Conservation (phyloP, 1,139 yeast species). For the Yamadazyma oceani region DNA sequence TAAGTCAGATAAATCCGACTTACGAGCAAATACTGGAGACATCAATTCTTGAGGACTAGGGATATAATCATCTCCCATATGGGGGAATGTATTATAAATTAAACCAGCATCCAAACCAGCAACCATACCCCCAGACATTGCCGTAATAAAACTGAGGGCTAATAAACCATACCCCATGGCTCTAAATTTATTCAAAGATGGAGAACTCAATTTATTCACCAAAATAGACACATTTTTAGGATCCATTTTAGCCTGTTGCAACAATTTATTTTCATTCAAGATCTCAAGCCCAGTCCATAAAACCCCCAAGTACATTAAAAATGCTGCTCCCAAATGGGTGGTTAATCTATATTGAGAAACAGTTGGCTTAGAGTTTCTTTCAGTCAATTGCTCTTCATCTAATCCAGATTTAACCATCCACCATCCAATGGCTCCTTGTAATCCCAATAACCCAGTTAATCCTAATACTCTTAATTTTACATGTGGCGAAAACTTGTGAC, state of each 20-base stretch:
- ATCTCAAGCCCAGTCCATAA: conserved; percentile 87
- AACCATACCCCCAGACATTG: conserved; percentile 96
- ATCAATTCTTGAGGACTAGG: conserved; percentile 77
- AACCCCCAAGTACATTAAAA: conserved; percentile 83
- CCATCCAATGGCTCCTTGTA: conserved; percentile 98
- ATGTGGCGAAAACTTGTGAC: conserved; percentile 65
- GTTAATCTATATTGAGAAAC: conserved; percentile 95
- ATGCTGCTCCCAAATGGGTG: conserved; percentile 93
- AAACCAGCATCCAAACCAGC: conserved; percentile 98
- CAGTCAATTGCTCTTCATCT: conserved; percentile 75
- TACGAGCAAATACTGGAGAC: conserved; percentile 71
- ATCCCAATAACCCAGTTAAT: conserved; percentile 74
- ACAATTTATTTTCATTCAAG: conserved; percentile 70
- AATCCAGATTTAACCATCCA: conserved; percentile 99
- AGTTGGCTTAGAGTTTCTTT: conserved; percentile 86
- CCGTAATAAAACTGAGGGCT: conserved; percentile 76
- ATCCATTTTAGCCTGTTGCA: conserved; percentile 37
- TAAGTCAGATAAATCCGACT: conserved; percentile 66
- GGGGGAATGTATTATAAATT: conserved; percentile 94
- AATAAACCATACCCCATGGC: conserved; percentile 54
- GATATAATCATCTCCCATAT: conserved; percentile 81
- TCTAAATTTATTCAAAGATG: conserved; percentile 60
- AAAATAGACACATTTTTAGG: conserved; percentile 57
- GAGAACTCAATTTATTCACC: conserved; percentile 50
- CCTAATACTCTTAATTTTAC: conserved; percentile 70